These are phyloP conservation scores for Microdochium trichocladiopsis DNA, from an alignment of 2,329 filamentous ascomycete genomes.

Conservation along the genomic window DNA sequence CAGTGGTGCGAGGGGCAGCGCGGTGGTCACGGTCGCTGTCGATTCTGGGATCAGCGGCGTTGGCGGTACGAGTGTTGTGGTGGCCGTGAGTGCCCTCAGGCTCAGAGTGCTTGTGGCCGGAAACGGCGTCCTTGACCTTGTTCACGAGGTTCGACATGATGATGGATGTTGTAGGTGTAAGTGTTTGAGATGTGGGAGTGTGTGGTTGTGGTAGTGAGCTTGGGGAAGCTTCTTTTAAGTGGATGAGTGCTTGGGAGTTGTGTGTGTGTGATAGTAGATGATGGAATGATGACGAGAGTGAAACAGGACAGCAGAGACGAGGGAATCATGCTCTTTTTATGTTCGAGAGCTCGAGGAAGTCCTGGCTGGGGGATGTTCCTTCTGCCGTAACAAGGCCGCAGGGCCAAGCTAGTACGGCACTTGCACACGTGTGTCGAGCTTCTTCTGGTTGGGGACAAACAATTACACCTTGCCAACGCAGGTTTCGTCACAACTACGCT, in stretches of 20 bases:
- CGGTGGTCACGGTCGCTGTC: constrained; percentile 25
- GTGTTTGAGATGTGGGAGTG: constrained; percentile 4
- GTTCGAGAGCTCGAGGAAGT: not conserved
- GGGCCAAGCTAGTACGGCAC: not conserved
- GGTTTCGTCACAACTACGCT: not conserved
- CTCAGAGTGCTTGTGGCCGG: constrained; percentile 29
- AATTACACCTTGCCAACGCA: not conserved
- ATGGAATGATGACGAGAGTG: not conserved
- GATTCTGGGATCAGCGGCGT: constrained; percentile 23
- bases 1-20: constrained; percentile 13
- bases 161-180: constrained; percentile 10
- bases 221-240: not conserved
- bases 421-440: not conserved
- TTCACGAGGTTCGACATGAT: constrained; percentile 51
- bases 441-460: no score
- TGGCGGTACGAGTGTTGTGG: constrained; percentile 16
- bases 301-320: not conserved
- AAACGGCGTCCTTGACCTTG: constrained; percentile 52
- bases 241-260: not conserved
- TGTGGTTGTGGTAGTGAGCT: constrained; percentile 2
- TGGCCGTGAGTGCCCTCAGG: constrained; percentile 17
- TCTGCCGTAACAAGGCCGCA: not conserved
- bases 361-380: not conserved
- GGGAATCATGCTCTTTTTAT: not conserved
- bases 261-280: not conserved